Percentiles rank a stretch among this genome's conserved stretches.
These are phyloP conservation scores for Blastocystis sp. DNA, from an alignment of 352 stramenopile genomes.

Conservation along the genomic window DNA sequence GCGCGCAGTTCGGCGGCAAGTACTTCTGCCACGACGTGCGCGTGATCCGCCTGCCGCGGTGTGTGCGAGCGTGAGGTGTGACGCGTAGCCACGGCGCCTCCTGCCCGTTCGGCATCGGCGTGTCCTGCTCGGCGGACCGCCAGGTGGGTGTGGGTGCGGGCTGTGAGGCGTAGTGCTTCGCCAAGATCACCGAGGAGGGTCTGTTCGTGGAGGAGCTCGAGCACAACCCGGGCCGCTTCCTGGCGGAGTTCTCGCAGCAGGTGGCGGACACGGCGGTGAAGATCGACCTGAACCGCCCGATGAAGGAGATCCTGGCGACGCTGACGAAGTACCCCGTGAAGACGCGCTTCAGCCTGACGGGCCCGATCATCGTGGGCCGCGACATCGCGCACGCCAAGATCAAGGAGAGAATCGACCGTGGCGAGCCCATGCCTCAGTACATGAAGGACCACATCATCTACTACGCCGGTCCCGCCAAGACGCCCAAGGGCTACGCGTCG, in stretches of 20 bases:
- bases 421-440: slow-evolving; percentile 82
- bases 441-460: slow-evolving; percentile 86
- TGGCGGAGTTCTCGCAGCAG: slow-evolving; percentile 78
- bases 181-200: slow-evolving; percentile 83
- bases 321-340: slow-evolving; percentile 79
- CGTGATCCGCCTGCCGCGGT: slow-evolving; percentile 80
- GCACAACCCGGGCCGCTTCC: slow-evolving; percentile 80
- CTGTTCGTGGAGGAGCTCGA: slow-evolving; percentile 84
- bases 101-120: slow-evolving; percentile 82
- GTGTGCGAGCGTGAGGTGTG: background rate
- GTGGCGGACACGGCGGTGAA: slow-evolving; percentile 75
- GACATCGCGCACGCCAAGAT: slow-evolving; percentile 87
- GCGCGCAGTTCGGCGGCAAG: slow-evolving; percentile 83
- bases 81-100: slow-evolving; percentile 77
- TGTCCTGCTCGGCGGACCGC: slow-evolving; percentile 83
- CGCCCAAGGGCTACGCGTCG: slow-evolving; percentile 81
- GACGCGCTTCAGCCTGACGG: slow-evolving; percentile 80
- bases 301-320: slow-evolving; percentile 78
- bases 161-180: slow-evolving; percentile 58
- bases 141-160: slow-evolving; percentile 74
- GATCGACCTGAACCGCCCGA: slow-evolving; percentile 82
- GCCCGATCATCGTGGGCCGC: slow-evolving; percentile 82
- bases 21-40: slow-evolving; percentile 87
- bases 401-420: slow-evolving; percentile 79
- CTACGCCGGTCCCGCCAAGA: slow-evolving; percentile 85